Conservation (phyloP, 164 flowering plant species). For the Dillenia turbinata region DNA sequence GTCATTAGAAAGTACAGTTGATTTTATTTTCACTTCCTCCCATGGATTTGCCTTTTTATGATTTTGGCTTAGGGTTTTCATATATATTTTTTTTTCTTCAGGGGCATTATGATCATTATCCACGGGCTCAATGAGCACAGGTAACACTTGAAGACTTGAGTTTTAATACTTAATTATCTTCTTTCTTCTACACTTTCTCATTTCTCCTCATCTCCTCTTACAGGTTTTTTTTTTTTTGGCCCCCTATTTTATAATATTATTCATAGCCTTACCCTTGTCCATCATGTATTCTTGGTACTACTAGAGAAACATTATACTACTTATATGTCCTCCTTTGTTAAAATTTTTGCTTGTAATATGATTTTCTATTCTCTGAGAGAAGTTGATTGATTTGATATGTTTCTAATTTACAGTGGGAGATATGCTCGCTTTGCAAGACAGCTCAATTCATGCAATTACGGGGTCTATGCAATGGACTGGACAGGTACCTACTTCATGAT, state of each 20-base stretch:
- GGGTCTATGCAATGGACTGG: slow-evolving; percentile 99
- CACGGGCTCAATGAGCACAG: slow-evolving; percentile 99
- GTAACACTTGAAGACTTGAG: slow-evolving; percentile 25
- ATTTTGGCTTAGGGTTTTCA: slow-evolving; percentile 1
- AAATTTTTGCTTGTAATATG: not conserved
- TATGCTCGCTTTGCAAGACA: slow-evolving; percentile 87
- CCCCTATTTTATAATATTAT: too few species aligned
- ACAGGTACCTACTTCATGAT: slow-evolving; percentile 42
- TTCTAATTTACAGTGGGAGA: slow-evolving; percentile 70
- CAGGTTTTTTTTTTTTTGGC: too few species aligned
- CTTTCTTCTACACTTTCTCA: not conserved
- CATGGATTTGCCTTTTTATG: too few species aligned
- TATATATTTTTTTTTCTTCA: slow-evolving; percentile 36
- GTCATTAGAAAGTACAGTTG: slow-evolving; percentile 5
- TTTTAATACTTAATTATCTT: not conserved
- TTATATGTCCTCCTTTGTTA: too few species aligned
- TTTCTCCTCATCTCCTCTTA: too few species aligned
- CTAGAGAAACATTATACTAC: too few species aligned
- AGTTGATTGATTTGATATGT: slow-evolving; percentile 1
- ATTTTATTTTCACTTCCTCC: slow-evolving; percentile 1
- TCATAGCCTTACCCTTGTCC: too few species aligned
- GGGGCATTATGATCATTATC: slow-evolving; percentile 83
- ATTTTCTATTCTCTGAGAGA: not conserved
- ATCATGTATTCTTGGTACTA: too few species aligned
- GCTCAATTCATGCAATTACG: slow-evolving; percentile 66